Percentiles rank a stretch among this genome's conserved stretches.
Conservation (phyloP, 495 filamentous ascomycete species). For the Echria macrotheca region DNA sequence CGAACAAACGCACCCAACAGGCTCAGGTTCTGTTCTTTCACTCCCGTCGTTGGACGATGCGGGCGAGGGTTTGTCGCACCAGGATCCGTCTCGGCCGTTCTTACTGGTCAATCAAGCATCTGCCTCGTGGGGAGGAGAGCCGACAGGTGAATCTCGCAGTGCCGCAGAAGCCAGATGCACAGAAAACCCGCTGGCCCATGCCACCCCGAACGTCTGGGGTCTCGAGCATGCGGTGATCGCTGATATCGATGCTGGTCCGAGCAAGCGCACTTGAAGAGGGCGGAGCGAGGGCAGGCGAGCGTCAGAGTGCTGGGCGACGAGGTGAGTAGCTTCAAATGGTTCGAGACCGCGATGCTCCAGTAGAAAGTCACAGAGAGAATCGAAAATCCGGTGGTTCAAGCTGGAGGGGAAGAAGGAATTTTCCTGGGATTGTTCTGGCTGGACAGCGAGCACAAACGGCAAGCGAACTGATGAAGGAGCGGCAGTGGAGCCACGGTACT, state of each 20-base stretch:
- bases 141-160: constrained; percentile 11
- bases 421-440: not conserved
- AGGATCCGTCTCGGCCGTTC: not conserved
- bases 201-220: not conserved
- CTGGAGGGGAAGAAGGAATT: too few relatives aligned
- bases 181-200: constrained; percentile 1
- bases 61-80: constrained; percentile 10
- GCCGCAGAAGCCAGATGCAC: constrained; percentile 8
- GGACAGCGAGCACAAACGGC: not conserved
- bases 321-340: too few relatives aligned
- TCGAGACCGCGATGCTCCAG: too few relatives aligned
- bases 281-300: not conserved
- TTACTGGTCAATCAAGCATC: constrained; percentile 10
- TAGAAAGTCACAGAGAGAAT: too few relatives aligned
- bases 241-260: not conserved
- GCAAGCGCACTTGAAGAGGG: not conserved
- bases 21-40: too few relatives aligned
- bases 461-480: constrained; percentile 10
- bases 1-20: too few relatives aligned
- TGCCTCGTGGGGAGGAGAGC: constrained; percentile 8
- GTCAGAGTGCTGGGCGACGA: not conserved
- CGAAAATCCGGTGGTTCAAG: too few relatives aligned
- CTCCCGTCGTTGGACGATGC: too few relatives aligned
- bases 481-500: constrained; percentile 8
- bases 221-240: not conserved